Evolutionary conservation across 1,284 basidiomycete genomes (phyloP).

Genomic region (Sporisorium exsertum): DNA sequence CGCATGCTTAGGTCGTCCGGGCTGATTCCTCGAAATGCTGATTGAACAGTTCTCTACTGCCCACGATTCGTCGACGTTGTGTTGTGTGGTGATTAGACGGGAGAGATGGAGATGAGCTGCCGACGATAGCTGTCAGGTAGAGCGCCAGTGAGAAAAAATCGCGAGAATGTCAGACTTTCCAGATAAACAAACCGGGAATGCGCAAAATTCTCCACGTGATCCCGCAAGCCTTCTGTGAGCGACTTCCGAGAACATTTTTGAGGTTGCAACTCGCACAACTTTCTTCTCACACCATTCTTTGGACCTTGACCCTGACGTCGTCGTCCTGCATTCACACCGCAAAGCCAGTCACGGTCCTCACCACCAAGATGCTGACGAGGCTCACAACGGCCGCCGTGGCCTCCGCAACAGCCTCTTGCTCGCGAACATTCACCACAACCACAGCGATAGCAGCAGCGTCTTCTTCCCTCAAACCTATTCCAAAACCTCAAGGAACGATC

Average conservation of each 20-base stretch:
- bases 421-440: constrained; percentile 22
- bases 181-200: background rate
- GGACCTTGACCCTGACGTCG: background rate
- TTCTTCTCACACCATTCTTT: constrained; percentile 13
- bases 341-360: background rate
- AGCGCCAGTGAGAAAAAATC: background rate
- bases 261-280: constrained; percentile 9
- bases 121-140: background rate
- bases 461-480: background rate
- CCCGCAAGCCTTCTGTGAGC: constrained; percentile 11
- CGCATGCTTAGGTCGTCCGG: background rate
- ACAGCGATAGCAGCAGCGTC: constrained; percentile 12
- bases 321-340: background rate
- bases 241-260: constrained; percentile 40
- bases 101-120: background rate
- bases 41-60: background rate
- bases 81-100: no score
- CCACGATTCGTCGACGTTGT: background rate
- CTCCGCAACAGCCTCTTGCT: constrained; percentile 20
- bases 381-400: constrained; percentile 7
- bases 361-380: constrained; percentile 19
- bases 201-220: background rate
- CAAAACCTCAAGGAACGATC: constrained; percentile 4
- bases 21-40: background rate
- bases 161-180: background rate